phyloP scores from a whole-genome alignment of 2,329 filamentous ascomycete genomes.

The Alternaria sp. region DNA sequence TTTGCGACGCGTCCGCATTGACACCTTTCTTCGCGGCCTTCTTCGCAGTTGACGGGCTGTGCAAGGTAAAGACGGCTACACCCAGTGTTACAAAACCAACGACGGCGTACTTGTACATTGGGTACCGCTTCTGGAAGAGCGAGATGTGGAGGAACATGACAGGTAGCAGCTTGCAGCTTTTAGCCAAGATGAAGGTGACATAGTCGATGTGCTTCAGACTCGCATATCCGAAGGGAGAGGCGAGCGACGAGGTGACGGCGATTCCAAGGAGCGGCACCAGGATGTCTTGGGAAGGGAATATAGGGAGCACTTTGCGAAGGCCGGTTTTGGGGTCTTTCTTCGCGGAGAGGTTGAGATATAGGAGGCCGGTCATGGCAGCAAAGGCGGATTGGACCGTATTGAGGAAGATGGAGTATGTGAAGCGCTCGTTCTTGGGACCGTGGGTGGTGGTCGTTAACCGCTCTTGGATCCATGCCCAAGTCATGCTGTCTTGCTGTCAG shows the following conservation, averaged over 20 bases:
- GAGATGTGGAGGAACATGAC: conserved; percentile 98
- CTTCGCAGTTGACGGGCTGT: conserved; percentile 64
- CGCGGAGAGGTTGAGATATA: conserved; percentile 77
- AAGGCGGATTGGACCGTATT: conserved; percentile 96
- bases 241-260: conserved; percentile 85
- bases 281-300: conserved; percentile 82
- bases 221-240: conserved; percentile 95
- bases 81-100: conserved; percentile 90
- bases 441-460: conserved; percentile 94
- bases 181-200: conserved; percentile 95
- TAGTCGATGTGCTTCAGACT: conserved; percentile 95
- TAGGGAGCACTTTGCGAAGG: conserved; percentile 55
- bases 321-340: conserved; percentile 57
- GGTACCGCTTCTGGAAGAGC: conserved; percentile 87
- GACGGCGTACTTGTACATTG: conserved; percentile 95
- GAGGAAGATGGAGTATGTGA: conserved; percentile 93
- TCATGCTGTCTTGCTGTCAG: conserved; percentile 66
- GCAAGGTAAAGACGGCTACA: conserved; percentile 93
- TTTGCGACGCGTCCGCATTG: conserved; percentile 68
- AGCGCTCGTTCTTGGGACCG: conserved; percentile 70
- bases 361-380: conserved; percentile 80
- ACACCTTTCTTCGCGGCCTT: conserved; percentile 57
- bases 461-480: conserved; percentile 97
- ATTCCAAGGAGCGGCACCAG: conserved; percentile 83
- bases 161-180: conserved; percentile 97